These are phyloP conservation scores for Zygosaccharomyces pseudobailii DNA, from an alignment of 1,139 yeast species.

Conservation along the genomic window DNA sequence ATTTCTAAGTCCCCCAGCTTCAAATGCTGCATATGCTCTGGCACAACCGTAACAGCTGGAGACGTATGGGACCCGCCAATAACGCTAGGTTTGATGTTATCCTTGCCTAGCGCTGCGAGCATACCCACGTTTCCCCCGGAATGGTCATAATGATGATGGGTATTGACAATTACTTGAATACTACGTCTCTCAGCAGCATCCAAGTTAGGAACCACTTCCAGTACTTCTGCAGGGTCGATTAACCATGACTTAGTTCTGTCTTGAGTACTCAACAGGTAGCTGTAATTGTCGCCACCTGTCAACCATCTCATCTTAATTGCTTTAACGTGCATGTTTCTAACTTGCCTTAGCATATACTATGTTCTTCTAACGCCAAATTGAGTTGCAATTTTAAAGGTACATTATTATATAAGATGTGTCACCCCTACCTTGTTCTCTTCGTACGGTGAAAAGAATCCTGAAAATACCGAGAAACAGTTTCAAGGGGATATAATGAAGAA, in stretches of 20 bases:
- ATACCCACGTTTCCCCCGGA: slow-evolving; percentile 74
- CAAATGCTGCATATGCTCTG: slow-evolving; percentile 31
- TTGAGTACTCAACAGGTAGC: slow-evolving; percentile 71
- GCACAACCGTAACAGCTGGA: slow-evolving; percentile 29
- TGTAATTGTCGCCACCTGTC: slow-evolving; percentile 76
- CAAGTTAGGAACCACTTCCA: slow-evolving; percentile 45
- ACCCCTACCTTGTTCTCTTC: neutral
- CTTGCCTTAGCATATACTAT: slow-evolving; percentile 14
- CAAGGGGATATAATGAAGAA: neutral
- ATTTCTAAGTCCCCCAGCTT: slow-evolving; percentile 52
- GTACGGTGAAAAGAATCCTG: neutral
- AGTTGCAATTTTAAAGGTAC: neutral
- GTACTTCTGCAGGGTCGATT: slow-evolving; percentile 88
- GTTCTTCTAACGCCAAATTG: neutral
- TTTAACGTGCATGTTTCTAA: slow-evolving; percentile 69
- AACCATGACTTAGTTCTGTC: slow-evolving; percentile 68
- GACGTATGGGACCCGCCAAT: slow-evolving; percentile 63
- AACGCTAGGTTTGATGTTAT: slow-evolving; percentile 41
- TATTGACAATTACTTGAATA: slow-evolving; percentile 76
- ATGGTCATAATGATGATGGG: slow-evolving; percentile 95
- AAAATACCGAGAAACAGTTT: neutral
- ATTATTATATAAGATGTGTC: neutral
- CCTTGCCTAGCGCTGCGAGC: slow-evolving; percentile 26
- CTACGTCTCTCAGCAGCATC: slow-evolving; percentile 36
- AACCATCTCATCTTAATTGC: slow-evolving; percentile 95